phyloP scores from a whole-genome alignment of 116 monocot genomes.

The Dioscorea cayenensis region DNA sequence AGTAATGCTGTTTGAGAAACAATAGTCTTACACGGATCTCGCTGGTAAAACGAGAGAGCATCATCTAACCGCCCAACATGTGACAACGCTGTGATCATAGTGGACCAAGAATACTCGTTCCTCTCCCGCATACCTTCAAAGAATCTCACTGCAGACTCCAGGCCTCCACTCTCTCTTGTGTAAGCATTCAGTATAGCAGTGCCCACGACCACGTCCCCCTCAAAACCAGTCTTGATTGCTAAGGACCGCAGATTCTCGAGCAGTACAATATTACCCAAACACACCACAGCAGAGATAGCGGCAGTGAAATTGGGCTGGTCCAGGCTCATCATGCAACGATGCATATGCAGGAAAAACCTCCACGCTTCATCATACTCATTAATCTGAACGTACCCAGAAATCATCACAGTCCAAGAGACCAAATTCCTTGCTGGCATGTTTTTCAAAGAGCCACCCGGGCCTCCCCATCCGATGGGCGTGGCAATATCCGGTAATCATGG shows the following conservation, averaged over 20 bases:
- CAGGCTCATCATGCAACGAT: conserved; percentile 4
- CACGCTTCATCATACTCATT: conserved; percentile 23
- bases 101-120: conserved; percentile 57
- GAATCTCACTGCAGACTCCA: conserved; percentile 30
- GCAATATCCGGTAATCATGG: conserved; percentile 40
- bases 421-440: conserved; percentile 20
- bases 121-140: conserved; percentile 38
- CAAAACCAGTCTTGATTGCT: conserved; percentile 36
- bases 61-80: conserved; percentile 39
- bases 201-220: conserved; percentile 49
- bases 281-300: conserved; percentile 23
- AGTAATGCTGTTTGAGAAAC: conserved; percentile 38
- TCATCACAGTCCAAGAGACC: conserved; percentile 38
- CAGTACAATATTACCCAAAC: conserved; percentile 18
- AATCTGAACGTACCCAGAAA: conserved; percentile 27
- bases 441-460: conserved; percentile 34
- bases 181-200: conserved; percentile 46
- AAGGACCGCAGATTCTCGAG: conserved; percentile 39
- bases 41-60: conserved; percentile 21
- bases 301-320: conserved; percentile 44
- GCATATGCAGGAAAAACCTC: conserved; percentile 25
- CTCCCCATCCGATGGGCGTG: conserved; percentile 16
- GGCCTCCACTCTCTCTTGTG: conserved; percentile 15
- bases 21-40: conserved; percentile 40
- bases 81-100: conserved; percentile 42